Percentiles rank a stretch among this genome's conserved stretches.
Conservation (phyloP, 805 yeast species). For the Kazachstania africana region DNA sequence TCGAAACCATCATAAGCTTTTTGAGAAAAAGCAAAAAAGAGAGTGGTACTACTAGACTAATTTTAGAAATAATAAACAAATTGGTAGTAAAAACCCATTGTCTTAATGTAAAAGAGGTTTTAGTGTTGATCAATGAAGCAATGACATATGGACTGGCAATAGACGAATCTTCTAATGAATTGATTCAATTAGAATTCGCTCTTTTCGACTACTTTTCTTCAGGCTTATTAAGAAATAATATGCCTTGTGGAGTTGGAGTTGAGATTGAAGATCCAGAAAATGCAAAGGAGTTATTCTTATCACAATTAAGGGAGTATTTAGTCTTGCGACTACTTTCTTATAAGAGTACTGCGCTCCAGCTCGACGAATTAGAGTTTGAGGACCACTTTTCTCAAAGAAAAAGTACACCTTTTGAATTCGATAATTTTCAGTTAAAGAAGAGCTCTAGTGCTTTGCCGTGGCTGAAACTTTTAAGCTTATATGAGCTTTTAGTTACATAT, state of each 20-base stretch:
- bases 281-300: neutral
- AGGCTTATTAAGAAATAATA: conserved; percentile 26
- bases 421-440: conserved; percentile 8
- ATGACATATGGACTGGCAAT: conserved; percentile 26
- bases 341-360: conserved; percentile 4
- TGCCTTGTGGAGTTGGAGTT: conserved; percentile 14
- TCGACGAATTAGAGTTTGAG: neutral
- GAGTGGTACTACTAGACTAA: conserved; percentile 20
- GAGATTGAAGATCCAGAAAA: conserved; percentile 1
- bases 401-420: neutral
- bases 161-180: conserved; percentile 31
- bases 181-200: conserved; percentile 33
- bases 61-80: conserved; percentile 36
- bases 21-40: conserved; percentile 17
- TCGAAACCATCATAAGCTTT: conserved; percentile 12
- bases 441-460: conserved; percentile 6
- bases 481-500: conserved; percentile 10
- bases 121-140: conserved; percentile 31
- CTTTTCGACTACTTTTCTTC: conserved; percentile 36
- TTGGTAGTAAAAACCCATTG: conserved; percentile 33
- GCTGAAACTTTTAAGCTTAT: conserved; percentile 10
- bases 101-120: conserved; percentile 28
- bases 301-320: conserved; percentile 9
- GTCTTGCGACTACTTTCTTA: conserved; percentile 6
- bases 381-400: too few relatives aligned